phyloP scores from a whole-genome alignment of 805 yeast species.

The Wickerhamomyces chaumierensis region DNA sequence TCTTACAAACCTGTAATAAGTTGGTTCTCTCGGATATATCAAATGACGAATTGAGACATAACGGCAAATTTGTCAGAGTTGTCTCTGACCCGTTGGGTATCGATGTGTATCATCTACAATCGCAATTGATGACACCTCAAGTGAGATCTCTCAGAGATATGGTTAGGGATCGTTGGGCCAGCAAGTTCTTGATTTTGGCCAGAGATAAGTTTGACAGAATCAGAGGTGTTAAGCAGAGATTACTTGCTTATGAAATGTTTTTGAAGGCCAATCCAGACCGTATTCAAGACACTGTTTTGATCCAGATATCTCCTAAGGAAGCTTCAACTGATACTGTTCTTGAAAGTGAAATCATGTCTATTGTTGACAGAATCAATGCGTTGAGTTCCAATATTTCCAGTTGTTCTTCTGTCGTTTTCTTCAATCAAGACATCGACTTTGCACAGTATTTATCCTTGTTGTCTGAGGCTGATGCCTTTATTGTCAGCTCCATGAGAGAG shows the following conservation, averaged over 20 bases:
- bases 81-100: constrained; percentile 69
- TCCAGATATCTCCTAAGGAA: constrained; percentile 70
- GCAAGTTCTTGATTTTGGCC: constrained; percentile 62
- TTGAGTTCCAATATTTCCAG: constrained; percentile 58
- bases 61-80: constrained; percentile 45
- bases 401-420: constrained; percentile 73
- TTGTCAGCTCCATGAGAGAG: constrained; percentile 87
- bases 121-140: constrained; percentile 29
- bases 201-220: constrained; percentile 83
- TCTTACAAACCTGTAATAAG: constrained; percentile 80
- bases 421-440: constrained; percentile 83
- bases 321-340: constrained; percentile 40
- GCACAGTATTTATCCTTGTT: constrained; percentile 82
- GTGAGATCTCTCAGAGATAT: constrained; percentile 57
- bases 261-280: constrained; percentile 61
- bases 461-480: constrained; percentile 77
- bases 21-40: constrained; percentile 76
- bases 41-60: constrained; percentile 46
- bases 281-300: constrained; percentile 57
- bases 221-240: constrained; percentile 80
- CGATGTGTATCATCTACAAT: constrained; percentile 47
- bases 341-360: constrained; percentile 61
- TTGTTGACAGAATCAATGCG: constrained; percentile 80
- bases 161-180: constrained; percentile 71
- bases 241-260: constrained; percentile 78